phyloP scores from a whole-genome alignment of 169 alveolate genomes.

The Cryptosporidium xiaoi region DNA sequence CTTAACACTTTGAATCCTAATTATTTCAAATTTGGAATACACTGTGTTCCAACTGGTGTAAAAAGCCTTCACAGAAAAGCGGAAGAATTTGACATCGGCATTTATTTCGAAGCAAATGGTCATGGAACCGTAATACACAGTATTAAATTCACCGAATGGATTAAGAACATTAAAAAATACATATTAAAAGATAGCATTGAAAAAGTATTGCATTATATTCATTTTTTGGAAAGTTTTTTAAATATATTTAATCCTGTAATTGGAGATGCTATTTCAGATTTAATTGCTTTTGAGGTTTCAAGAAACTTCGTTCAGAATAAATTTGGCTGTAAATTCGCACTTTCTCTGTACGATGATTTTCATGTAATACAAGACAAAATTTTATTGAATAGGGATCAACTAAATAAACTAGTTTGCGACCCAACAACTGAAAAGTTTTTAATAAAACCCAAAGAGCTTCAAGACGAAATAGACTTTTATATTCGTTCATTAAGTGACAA shows the following conservation, averaged over 20 bases:
- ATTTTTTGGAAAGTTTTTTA: conserved; percentile 29
- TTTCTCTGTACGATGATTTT: conserved; percentile 82
- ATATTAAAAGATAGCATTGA: not conserved
- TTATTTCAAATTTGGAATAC: conserved; percentile 10
- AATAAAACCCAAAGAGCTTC: conserved; percentile 81
- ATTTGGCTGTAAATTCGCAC: conserved; percentile 79
- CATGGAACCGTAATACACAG: conserved; percentile 89
- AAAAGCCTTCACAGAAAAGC: conserved; percentile 87
- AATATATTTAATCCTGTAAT: conserved; percentile 81
- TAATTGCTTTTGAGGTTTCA: conserved; percentile 84
- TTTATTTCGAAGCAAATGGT: conserved; percentile 93
- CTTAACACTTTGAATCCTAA: conserved; percentile 42
- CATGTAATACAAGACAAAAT: conserved; percentile 80
- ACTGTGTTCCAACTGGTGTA: conserved; percentile 87
- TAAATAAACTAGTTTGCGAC: conserved; percentile 67
- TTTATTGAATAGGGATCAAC: conserved; percentile 20
- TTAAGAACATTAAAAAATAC: conserved; percentile 76
- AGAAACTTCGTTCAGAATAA: conserved; percentile 75
- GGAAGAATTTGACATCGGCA: conserved; percentile 85
- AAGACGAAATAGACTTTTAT: conserved; percentile 81
- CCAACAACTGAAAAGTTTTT: conserved; percentile 74
- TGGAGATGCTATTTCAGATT: conserved; percentile 89
- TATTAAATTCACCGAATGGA: conserved; percentile 77
- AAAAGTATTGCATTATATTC: not conserved
- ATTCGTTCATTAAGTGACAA: conserved; percentile 71